phyloP scores from a whole-genome alignment of 768 basidiomycete species.

The Calvatia gigantea region DNA sequence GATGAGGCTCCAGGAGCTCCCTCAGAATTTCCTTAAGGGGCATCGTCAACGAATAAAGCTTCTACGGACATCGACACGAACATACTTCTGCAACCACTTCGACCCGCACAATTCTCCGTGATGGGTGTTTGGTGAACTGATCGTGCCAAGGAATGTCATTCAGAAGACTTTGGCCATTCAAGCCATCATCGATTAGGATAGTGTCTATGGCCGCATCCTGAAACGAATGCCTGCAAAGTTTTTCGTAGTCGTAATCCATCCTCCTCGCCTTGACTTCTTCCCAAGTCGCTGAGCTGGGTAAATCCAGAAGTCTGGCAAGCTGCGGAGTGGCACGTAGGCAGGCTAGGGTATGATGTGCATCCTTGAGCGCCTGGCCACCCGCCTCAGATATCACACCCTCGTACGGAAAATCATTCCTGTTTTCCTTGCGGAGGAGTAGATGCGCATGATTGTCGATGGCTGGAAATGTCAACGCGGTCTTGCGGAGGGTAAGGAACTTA shows the following conservation, averaged over 20 bases:
- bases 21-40: slow-evolving; percentile 28
- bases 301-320: slow-evolving; percentile 46
- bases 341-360: slow-evolving; percentile 55
- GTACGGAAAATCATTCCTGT: slow-evolving; percentile 48
- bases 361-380: slow-evolving; percentile 45
- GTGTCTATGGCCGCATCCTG: slow-evolving; percentile 56
- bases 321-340: slow-evolving; percentile 55
- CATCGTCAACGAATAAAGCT: slow-evolving; percentile 11
- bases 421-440: slow-evolving; percentile 49
- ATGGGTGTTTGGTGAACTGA: slow-evolving; percentile 45
- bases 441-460: slow-evolving; percentile 83
- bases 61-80: too few relatives aligned
- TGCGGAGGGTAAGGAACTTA: slow-evolving; percentile 21
- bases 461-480: slow-evolving; percentile 36
- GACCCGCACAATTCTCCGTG: slow-evolving; percentile 63
- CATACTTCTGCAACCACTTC: slow-evolving; percentile 71
- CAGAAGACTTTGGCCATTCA: slow-evolving; percentile 44
- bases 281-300: slow-evolving; percentile 46
- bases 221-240: slow-evolving; percentile 57
- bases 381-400: slow-evolving; percentile 70
- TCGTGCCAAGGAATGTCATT: slow-evolving; percentile 63
- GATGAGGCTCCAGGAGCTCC: slow-evolving; percentile 19
- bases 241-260: slow-evolving; percentile 41
- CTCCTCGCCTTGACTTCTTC: slow-evolving; percentile 52
- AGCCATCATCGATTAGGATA: slow-evolving; percentile 72